Conservation (phyloP, 495 filamentous ascomycete genomes). For the Podospora conica region DNA sequence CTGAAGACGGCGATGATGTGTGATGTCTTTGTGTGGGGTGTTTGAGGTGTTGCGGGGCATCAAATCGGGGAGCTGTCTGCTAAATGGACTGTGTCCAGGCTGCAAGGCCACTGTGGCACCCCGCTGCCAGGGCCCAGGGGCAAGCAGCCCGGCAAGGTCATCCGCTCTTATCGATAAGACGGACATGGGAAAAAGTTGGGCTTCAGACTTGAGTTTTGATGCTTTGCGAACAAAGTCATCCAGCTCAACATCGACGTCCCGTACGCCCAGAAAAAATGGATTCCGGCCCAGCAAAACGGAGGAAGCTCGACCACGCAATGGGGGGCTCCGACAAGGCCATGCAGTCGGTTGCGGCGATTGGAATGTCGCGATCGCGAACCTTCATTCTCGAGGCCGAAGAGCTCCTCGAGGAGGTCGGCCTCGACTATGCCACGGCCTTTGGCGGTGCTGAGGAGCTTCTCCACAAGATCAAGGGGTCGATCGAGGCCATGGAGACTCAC, state of each 20-base stretch:
- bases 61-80: not conserved
- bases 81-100: not conserved
- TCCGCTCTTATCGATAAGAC: constrained; percentile 7
- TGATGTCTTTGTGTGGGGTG: not conserved
- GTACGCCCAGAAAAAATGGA: constrained; percentile 32
- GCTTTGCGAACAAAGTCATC: not conserved
- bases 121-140: not conserved
- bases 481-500: constrained; percentile 58
- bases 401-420: constrained; percentile 60
- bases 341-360: constrained; percentile 24
- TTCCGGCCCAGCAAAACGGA: constrained; percentile 38
- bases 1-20: not conserved
- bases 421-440: constrained; percentile 62
- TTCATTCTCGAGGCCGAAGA: constrained; percentile 90
- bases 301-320: constrained; percentile 41
- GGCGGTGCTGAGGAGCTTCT: constrained; percentile 61
- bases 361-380: constrained; percentile 46
- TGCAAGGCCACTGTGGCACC: not conserved
- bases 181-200: constrained; percentile 16
- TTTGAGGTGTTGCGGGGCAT: constrained; percentile 6
- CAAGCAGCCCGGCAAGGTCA: too few relatives aligned
- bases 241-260: not conserved
- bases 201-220: not conserved
- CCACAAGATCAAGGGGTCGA: constrained; percentile 63
- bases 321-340: constrained; percentile 23